A percentile compares a stretch with the other conserved stretches of the same genome.
Evolutionary conservation across 2,329 filamentous ascomycete genomes (phyloP).

Genomic region (Colletotrichum horii): DNA sequence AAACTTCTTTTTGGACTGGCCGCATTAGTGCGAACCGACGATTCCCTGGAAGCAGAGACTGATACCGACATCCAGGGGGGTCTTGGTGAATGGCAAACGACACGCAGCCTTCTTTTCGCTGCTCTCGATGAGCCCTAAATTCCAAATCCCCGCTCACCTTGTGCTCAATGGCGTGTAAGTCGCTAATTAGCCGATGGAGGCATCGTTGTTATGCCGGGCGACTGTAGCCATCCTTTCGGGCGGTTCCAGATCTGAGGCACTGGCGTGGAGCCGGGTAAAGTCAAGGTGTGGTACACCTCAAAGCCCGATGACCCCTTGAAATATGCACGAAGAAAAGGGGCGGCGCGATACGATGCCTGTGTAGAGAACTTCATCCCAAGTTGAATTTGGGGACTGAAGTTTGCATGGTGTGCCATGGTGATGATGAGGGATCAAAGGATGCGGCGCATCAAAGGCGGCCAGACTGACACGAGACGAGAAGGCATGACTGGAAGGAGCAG

Average conservation of each 20-base stretch:
- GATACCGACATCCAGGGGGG: not conserved
- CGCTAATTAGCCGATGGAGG: not conserved
- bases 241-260: slow-evolving; percentile 8
- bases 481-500: not conserved
- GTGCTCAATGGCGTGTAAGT: not conserved
- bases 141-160: not conserved
- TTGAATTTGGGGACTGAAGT: not conserved
- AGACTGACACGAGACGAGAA: not conserved
- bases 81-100: not conserved
- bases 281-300: not conserved
- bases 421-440: not conserved
- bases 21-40: not conserved
- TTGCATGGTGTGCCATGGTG: not conserved
- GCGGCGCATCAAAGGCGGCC: not conserved
- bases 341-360: not conserved
- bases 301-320: not conserved
- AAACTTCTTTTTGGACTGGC: not conserved
- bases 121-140: not conserved
- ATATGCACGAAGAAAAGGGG: not conserved
- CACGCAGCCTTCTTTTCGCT: not conserved
- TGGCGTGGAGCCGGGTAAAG: not conserved
- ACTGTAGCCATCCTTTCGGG: not conserved
- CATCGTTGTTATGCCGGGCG: not conserved
- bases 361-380: not conserved
- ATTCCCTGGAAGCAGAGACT: not conserved